Conservation (phyloP, 1,284 basidiomycete genomes). For the Heliocybe sulcata region DNA sequence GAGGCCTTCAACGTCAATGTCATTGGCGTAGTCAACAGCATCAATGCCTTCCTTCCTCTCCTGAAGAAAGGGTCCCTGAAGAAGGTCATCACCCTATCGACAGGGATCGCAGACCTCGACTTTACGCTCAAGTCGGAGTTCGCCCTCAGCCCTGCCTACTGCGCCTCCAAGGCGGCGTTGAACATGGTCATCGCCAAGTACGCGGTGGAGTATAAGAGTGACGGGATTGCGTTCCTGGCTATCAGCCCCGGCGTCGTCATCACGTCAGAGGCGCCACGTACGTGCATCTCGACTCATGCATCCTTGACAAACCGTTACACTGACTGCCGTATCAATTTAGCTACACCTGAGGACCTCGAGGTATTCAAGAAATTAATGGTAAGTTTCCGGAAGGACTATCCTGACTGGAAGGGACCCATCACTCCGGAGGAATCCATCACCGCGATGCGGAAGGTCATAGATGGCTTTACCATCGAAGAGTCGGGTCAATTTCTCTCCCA, state of each 20-base stretch:
- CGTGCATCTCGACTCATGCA: slow-evolving; percentile 2
- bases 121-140: slow-evolving; percentile 13
- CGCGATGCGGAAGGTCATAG: slow-evolving; percentile 21
- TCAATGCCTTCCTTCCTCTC: slow-evolving; percentile 32
- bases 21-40: slow-evolving; percentile 27
- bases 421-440: slow-evolving; percentile 23
- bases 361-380: slow-evolving; percentile 10
- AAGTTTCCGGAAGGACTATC: slow-evolving; percentile 13
- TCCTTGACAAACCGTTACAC: slow-evolving; percentile 15
- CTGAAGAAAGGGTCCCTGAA: slow-evolving; percentile 25
- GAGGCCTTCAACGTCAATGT: slow-evolving; percentile 26
- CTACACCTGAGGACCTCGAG: slow-evolving; percentile 15
- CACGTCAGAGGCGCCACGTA: slow-evolving; percentile 13
- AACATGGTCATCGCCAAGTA: slow-evolving; percentile 32
- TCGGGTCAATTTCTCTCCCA: slow-evolving; percentile 30
- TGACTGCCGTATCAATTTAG: no score
- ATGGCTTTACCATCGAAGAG: slow-evolving; percentile 18
- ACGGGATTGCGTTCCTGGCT: slow-evolving; percentile 29
- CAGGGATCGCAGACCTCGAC: slow-evolving; percentile 23
- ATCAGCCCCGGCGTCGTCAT: slow-evolving; percentile 30
- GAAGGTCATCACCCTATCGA: slow-evolving; percentile 28
- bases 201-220: slow-evolving; percentile 22
- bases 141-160: slow-evolving; percentile 17
- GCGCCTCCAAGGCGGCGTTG: slow-evolving; percentile 27
- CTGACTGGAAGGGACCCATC: slow-evolving; percentile 23